Conservation (phyloP, 2,329 filamentous ascomycete species). For the Zymoseptoria passerinii region DNA sequence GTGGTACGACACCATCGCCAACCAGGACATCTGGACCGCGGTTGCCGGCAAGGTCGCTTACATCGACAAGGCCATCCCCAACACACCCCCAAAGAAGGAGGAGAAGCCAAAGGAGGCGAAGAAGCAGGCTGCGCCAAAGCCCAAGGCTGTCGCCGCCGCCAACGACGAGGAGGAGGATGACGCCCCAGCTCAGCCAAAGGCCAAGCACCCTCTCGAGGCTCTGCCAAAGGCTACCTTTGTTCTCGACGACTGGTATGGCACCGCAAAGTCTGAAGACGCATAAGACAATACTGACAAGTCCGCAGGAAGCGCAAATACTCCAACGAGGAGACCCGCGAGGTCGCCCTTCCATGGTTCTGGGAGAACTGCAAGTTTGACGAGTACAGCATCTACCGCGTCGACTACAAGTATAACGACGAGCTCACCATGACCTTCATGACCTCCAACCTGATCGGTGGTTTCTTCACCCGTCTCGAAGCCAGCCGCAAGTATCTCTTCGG, state of each 20-base stretch:
- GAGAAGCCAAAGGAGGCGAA: slow-evolving; percentile 51
- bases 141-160: slow-evolving; percentile 45
- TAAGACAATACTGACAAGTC: slow-evolving; percentile 2
- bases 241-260: slow-evolving; percentile 71
- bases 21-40: slow-evolving; percentile 82
- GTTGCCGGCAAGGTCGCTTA: slow-evolving; percentile 68
- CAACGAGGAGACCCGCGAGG: slow-evolving; percentile 77
- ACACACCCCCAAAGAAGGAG: slow-evolving; percentile 62
- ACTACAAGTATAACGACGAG: slow-evolving; percentile 99
- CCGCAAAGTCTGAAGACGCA: not conserved
- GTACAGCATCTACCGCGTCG: slow-evolving; percentile 88
- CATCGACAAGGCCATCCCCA: slow-evolving; percentile 71
- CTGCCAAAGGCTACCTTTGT: slow-evolving; percentile 72
- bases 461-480: slow-evolving; percentile 93
- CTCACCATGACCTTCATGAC: slow-evolving; percentile 98
- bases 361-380: slow-evolving; percentile 88
- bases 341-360: slow-evolving; percentile 96
- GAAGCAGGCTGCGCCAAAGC: slow-evolving; percentile 44
- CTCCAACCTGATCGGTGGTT: slow-evolving; percentile 93
- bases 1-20: slow-evolving; percentile 91
- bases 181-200: slow-evolving; percentile 62
- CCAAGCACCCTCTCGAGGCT: slow-evolving; percentile 90
- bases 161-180: slow-evolving; percentile 55
- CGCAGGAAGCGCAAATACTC: slow-evolving; percentile 84
- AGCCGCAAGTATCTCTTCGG: slow-evolving; percentile 99